A percentile compares a stretch with the other conserved stretches of the same genome.
Evolutionary conservation across 768 basidiomycete species (phyloP).

Genomic region (Pleurotus tuoliensis): DNA sequence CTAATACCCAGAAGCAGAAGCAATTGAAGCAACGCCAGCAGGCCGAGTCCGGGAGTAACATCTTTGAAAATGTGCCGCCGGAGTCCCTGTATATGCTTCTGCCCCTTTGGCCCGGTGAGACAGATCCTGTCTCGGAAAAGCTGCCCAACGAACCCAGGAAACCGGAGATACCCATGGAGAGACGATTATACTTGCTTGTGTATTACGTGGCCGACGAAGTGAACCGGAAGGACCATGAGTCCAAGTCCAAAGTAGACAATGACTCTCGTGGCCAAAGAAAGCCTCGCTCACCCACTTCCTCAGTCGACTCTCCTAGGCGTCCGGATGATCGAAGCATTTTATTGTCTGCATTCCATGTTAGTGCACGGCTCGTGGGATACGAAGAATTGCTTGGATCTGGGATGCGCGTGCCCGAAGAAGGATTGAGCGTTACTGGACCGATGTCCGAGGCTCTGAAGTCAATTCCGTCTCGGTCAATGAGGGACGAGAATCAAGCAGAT

Average conservation of each 20-base stretch:
- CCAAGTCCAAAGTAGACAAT: slow-evolving; percentile 19
- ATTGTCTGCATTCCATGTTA: slow-evolving; percentile 66
- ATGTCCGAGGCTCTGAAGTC: slow-evolving; percentile 49
- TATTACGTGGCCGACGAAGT: slow-evolving; percentile 52
- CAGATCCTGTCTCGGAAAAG: slow-evolving; percentile 38
- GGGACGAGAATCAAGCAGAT: slow-evolving; percentile 31
- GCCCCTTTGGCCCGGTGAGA: slow-evolving; percentile 80
- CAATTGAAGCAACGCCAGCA: slow-evolving; percentile 19
- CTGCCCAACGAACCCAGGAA: slow-evolving; percentile 19
- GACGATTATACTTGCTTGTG: slow-evolving; percentile 71
- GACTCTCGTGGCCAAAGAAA: slow-evolving; percentile 9
- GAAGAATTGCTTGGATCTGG: slow-evolving; percentile 70
- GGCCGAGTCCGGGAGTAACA: slow-evolving; percentile 24
- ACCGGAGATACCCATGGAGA: slow-evolving; percentile 41
- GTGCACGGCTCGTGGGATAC: slow-evolving; percentile 70
- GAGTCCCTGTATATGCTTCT: slow-evolving; percentile 81
- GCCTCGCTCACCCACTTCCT: slow-evolving; percentile 24
- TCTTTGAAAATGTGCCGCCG: slow-evolving; percentile 59
- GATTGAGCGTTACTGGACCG: slow-evolving; percentile 62
- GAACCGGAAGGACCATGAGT: slow-evolving; percentile 2
- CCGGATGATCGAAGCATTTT: slow-evolving; percentile 44
- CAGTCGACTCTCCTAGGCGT: slow-evolving; percentile 27
- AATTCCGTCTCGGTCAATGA: slow-evolving; percentile 34
- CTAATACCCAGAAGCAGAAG: slow-evolving; percentile 24
- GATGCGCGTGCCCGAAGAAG: slow-evolving; percentile 68